Conservation (phyloP, 495 filamentous ascomycete genomes). For the Parathielavia hyrcaniae region DNA sequence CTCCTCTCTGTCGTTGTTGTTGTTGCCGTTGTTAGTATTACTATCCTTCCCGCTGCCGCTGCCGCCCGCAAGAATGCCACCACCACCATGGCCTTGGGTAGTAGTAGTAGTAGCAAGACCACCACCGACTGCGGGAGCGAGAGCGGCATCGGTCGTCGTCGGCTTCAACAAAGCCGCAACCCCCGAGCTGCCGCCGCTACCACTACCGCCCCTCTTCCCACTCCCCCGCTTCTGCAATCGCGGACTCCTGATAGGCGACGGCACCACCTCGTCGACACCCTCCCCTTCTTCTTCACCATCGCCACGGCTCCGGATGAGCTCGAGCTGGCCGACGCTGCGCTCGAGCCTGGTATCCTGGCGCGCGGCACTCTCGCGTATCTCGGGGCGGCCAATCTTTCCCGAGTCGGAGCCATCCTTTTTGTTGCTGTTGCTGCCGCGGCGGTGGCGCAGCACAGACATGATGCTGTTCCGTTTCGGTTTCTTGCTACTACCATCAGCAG, state of each 20-base stretch:
- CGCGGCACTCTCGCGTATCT: conserved; percentile 43
- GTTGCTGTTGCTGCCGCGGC: conserved; percentile 28
- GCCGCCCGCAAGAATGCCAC: no score
- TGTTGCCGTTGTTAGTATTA: no score
- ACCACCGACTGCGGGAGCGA: neutral
- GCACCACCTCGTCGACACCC: neutral
- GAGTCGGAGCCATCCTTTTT: neutral
- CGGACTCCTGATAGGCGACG: conserved; percentile 17
- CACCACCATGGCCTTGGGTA: no score
- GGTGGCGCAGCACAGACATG: conserved; percentile 39
- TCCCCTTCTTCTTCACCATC: conserved; percentile 3
- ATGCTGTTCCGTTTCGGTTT: conserved; percentile 32
- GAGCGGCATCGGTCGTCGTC: no score
- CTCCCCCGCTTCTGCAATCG: conserved; percentile 16
- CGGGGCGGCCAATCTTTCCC: conserved; percentile 40
- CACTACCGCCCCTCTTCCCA: neutral
- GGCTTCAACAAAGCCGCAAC: no score
- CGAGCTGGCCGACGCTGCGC: conserved; percentile 40
- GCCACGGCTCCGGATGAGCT: conserved; percentile 19
- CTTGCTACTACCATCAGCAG: neutral
- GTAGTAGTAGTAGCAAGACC: no score
- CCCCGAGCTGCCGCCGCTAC: neutral
- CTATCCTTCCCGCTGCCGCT: neutral
- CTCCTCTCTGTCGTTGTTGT: neutral
- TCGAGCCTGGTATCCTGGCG: conserved; percentile 48